Evolutionary conservation across 140 eudicot genomes (phyloP), one percentile per base, ranked within the genome.

Genomic region (Ambrosia hybrid): DNA sequence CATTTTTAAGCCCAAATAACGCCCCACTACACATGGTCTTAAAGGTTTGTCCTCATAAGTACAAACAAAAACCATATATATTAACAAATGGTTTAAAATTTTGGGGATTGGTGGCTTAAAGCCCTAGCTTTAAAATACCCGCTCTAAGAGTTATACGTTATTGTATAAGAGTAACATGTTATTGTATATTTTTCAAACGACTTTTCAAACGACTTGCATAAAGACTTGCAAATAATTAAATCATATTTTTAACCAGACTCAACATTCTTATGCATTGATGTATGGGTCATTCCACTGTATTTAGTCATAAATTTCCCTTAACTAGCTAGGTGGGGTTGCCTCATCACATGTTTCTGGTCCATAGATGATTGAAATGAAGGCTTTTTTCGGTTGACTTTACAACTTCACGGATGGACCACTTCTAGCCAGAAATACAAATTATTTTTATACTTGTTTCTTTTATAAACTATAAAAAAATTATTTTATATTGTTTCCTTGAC

Each of bases 301-400:
- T 41, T 41, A 56, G 57, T 52, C 57, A 52, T 52, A 9, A 58
- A 21, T 58, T 26, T 58, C 21, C 41, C 10, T 58, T 11, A 58
- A 58, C 65, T 11, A 58, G 65, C 65, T 11, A 58, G 65, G 65
- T 26, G 65, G 65, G 65, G 65, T 58, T 58, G 65, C 65, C 1
- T 30, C 34, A 16, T 30, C 34, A 30, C 34, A 30, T 58, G 41
- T 58, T 30, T 58, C 65, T 21, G 30, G 41, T 58, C 39, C 39
- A 30, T 58, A 16, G 62, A 17, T 56, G 62, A 56, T 8, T 58
- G 34, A 58, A 58, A 6, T 30, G 3, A 58, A 9, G 14, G 1
- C 15, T 11, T 34, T 12, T 34, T 61, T 61, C 7, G 9, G 21
- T 61, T 61, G 67, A 36, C 21, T 61, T 34, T 13, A 34, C 67